phyloP scores from a whole-genome alignment of 768 basidiomycete species.

The Auriscalpium orientale region DNA sequence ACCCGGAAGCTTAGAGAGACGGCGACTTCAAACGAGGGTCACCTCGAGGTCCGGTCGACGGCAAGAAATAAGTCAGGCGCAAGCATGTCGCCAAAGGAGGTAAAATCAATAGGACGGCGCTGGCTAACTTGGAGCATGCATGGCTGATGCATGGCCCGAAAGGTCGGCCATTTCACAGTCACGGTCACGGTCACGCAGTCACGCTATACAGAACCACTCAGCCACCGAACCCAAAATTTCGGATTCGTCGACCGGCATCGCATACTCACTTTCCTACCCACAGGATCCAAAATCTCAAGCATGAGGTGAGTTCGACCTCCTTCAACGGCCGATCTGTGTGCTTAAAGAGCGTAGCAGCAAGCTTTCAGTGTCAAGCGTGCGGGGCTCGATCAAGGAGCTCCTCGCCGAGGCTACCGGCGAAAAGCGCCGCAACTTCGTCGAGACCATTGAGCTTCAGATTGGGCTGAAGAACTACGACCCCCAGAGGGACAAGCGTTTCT shows the following conservation, averaged over 20 bases:
- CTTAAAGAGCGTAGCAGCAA: conserved; percentile 40
- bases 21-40: too few relatives aligned
- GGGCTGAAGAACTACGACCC: conserved; percentile 99
- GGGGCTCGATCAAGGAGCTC: conserved; percentile 91
- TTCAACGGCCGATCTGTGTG: not conserved
- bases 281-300: conserved; percentile 7
- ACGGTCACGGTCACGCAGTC: not conserved
- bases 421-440: conserved; percentile 89
- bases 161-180: not conserved
- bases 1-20: too few relatives aligned
- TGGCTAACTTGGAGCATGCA: too few relatives aligned
- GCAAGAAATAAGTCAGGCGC: too few relatives aligned
- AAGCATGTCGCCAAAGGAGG: too few relatives aligned
- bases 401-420: conserved; percentile 78
- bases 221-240: conserved; percentile 9
- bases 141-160: too few relatives aligned
- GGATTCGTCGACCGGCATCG: not conserved
- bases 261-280: not conserved
- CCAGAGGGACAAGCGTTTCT: conserved; percentile 99
- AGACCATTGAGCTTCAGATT: conserved; percentile 94
- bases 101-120: too few relatives aligned
- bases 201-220: conserved; percentile 9
- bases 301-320: conserved; percentile 12
- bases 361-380: conserved; percentile 99
- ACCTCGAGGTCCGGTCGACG: too few relatives aligned